Base-by-base conservation (phyloP, 352 stramenopile genomes). In the Phytophthora chlamydospora region DNA sequence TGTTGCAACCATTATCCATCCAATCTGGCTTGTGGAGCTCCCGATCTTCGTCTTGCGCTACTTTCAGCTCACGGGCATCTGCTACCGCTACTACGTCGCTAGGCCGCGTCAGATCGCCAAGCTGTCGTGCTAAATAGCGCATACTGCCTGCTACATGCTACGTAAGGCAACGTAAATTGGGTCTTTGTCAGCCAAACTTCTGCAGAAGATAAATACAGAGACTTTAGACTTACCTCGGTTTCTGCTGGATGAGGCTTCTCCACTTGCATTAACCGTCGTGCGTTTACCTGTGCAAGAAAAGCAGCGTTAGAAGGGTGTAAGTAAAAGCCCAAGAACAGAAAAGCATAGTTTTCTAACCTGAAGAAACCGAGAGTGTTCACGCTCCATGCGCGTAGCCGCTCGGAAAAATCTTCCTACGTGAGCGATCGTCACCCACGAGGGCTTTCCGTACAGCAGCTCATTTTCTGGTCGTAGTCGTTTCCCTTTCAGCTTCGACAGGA, bases 371-470 rank as follows among this genome's bases (percentile, higher is more conserved):
- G 77, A 69, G 51, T 90, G 78, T 38, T 83, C 69, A 16, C 71
- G 66, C 59, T 90, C 81, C 41, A 90, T 84, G 10, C 58, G 58
- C 5, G 67, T 57, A 11, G 78, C 81, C 4, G 78, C 76, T 19
- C 78, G 76, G 43, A 79, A 85, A 47, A 89, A 88, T 4, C 72
- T 61, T n/a, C 74, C 77, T 35, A 89, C 62, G 38, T 85, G 78
- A 12, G 78, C 79, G 36, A 85, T 73, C 14, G 75, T 85, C 44
- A 85, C 72, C 62, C 78, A 86, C 44, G 68, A 46, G 6, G 81
- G 77, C 48, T 78, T 88, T 1, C 68, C 68, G 14, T 88, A 73
- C 21, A 73, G 48, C 9, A 88, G 66, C 51, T 84, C 64, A 31
- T 48, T 57, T n/a, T 79, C 73, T 13, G 65, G 73, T n/a, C 75